Base-by-base conservation (phyloP, 208 protist species). In the Histomonas meleagridis region DNA sequence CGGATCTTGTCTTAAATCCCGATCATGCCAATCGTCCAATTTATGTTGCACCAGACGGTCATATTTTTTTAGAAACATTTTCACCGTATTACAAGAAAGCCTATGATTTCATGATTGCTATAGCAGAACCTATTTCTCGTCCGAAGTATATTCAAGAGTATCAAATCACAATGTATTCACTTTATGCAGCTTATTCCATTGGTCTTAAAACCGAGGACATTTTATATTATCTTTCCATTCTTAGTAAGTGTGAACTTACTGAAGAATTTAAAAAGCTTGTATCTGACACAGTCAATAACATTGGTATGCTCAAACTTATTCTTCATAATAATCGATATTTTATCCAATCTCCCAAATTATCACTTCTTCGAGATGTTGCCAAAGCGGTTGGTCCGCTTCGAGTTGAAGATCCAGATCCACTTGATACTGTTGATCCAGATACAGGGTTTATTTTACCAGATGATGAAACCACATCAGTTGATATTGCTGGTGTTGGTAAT, bases 111-210 rank as follows among this genome's bases (percentile, higher is more conserved):
- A 92, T 97, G 1, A 94, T 97, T 32, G 94, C 96, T 46, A 96
- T 99, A 38, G 96, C 98, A 12, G 97, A 99, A 94, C 97, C 97
- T 40, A 93, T 97, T 18, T 97, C 95, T 16, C 94, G 98, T 3
- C 97, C 98, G 0, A 92, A 95, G 9, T 92, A 97, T 4, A 96
- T 99, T 40, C 98, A 99, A 92, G 97, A 99, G 94, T 99, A 99
- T 94, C 93, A 95, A 55, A 94, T 99, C 26, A 99, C 97, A 0
- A 95, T 95, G 12, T 98, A 98, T 92, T 99, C 98, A 2, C 95
- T 99, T 1, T 98, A 97, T 79, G 96, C 97, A 0, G 98, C 98
- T 10, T 96, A 98, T 0, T 98, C 97, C 18, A 96, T 97, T 62
- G 97, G 98, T 26, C 92, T 99, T 16, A 92, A 93, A 12, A 93